A percentile compares a stretch with the other conserved stretches of the same genome.
Evolutionary conservation across 768 basidiomycete species (phyloP).

Genomic region (Flagelloscypha sp.): DNA sequence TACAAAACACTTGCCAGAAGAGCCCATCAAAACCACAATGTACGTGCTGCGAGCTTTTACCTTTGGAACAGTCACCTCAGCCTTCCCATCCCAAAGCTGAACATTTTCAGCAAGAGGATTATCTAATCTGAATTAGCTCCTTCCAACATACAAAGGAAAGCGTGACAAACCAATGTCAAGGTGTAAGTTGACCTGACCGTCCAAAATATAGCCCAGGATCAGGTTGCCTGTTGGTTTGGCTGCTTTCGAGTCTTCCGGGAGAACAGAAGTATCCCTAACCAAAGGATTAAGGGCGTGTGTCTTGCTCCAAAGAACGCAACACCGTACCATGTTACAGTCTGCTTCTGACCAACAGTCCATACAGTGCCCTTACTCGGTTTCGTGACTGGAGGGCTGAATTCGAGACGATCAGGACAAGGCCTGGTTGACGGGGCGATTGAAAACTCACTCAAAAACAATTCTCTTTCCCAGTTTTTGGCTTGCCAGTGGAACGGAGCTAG

Average conservation of each 20-base stretch:
- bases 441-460: too few relatives aligned
- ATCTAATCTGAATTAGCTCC: slow-evolving; percentile 25
- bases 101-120: slow-evolving; percentile 51
- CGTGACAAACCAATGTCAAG: slow-evolving; percentile 39
- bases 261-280: too few relatives aligned
- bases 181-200: slow-evolving; percentile 38
- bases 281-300: too few relatives aligned
- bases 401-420: slow-evolving; percentile 39
- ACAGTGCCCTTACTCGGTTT: slow-evolving; percentile 31
- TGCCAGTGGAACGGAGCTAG: slow-evolving; percentile 15
- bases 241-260: too few relatives aligned
- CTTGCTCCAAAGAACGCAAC: too few relatives aligned
- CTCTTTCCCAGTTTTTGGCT: too few relatives aligned
- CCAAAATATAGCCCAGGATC: slow-evolving; percentile 39
- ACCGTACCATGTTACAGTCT: slow-evolving; percentile 49
- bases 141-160: slow-evolving; percentile 3
- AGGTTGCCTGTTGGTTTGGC: slow-evolving; percentile 43
- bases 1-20: too few relatives aligned
- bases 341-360: slow-evolving; percentile 35
- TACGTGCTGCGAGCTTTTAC: slow-evolving; percentile 40
- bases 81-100: slow-evolving; percentile 40
- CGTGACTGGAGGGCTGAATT: slow-evolving; percentile 39
- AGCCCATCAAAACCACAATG: slow-evolving; percentile 49
- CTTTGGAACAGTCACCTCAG: slow-evolving; percentile 43
- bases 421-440: slow-evolving; percentile 24